Base-by-base conservation (phyloP, 2,329 filamentous ascomycete species). In the Microthyrium microscopicum region DNA sequence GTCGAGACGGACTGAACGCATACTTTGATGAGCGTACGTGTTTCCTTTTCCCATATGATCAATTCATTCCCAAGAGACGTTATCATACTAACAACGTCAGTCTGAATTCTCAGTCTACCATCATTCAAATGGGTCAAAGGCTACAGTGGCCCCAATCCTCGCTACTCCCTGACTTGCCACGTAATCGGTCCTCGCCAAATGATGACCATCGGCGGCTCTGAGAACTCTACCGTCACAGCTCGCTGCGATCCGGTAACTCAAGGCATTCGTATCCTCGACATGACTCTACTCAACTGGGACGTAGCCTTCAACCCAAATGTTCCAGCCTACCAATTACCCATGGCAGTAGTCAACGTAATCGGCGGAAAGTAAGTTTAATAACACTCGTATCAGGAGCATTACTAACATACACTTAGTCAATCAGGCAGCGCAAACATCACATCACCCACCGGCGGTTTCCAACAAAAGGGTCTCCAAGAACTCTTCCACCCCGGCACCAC, bases 41-140 rank as follows among this genome's bases (percentile, higher is more conserved):
- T 25, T n/a, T 25, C 8, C 8, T 8, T 25, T 8, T 25, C 22
- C 22, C 22, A 25, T 25, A 8, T 8, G 8, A 8, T 25, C 22
- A 25, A 25, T 25, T n/a, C n/a, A n/a, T n/a, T n/a, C n/a, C n/a
- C n/a, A n/a, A n/a, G n/a, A n/a, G n/a, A n/a, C n/a, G n/a, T n/a
- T n/a, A n/a, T n/a, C n/a, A n/a, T n/a, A n/a, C n/a, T n/a, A n/a
- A n/a, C n/a, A n/a, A n/a, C n/a, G n/a, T n/a, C n/a, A n/a, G n/a
- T 39, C 11, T 40, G 31, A 26, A 36, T 40, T 13, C 29, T 40
- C 20, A 38, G 33, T 11, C 20, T 40, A 15, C 39, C 39, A 1
- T 34, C 36, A 2, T 40, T 40, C 29, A 34, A 34, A 6, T 40
- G 39, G 39, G 18, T 36, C 12, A 33, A 36, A 11, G 29, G 34